phyloP scores from a whole-genome alignment of 192 early-diverging fungal genomes.

The Linnemannia exigua region DNA sequence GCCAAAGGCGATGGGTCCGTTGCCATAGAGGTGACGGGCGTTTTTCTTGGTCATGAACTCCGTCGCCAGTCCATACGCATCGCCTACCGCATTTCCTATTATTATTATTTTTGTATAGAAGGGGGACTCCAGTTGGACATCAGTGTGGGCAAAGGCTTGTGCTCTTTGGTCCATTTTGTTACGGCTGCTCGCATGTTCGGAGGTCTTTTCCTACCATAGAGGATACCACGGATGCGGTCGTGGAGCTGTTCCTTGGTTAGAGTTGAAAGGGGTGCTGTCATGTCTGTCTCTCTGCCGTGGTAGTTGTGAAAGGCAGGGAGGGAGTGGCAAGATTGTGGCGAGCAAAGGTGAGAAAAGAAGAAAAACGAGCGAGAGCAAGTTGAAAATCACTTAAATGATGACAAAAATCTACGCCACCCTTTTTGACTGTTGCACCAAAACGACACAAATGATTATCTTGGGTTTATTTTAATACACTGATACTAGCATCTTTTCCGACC shows the following conservation, averaged over 20 bases:
- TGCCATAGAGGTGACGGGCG: constrained; percentile 62
- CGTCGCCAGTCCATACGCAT: constrained; percentile 75
- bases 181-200: no score
- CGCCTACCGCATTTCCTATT: constrained; percentile 71
- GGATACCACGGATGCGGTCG: constrained; percentile 27
- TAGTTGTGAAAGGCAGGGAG: background rate
- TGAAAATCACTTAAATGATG: background rate
- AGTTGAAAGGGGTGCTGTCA: constrained; percentile 6
- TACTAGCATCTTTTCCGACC: background rate
- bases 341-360: background rate
- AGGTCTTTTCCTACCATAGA: constrained; percentile 17
- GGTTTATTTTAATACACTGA: background rate
- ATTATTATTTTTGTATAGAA: no score
- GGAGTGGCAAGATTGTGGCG: background rate
- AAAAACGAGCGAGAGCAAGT: background rate
- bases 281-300: background rate
- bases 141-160: no score
- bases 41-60: constrained; percentile 68
- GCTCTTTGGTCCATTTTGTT: no score
- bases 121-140: background rate
- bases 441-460: background rate
- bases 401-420: background rate
- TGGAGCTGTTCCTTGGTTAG: constrained; percentile 26
- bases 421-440: no score
- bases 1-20: constrained; percentile 73